Evolutionary conservation across 768 basidiomycete genomes (phyloP).

Genomic region (Hygrophorus pudorinus): DNA sequence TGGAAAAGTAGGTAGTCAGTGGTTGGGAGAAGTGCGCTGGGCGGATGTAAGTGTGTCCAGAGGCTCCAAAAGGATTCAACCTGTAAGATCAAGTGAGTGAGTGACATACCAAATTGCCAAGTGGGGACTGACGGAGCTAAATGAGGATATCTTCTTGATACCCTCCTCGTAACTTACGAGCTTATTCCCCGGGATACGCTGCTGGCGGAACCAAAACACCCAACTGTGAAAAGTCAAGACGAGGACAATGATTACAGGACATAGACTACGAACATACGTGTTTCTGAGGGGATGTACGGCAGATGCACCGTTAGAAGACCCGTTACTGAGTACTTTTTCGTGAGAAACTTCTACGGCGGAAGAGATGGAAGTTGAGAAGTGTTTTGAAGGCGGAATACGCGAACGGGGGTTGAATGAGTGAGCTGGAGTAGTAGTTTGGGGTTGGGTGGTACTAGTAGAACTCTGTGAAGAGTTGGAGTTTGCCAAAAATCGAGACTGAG

Average conservation of each 20-base stretch:
- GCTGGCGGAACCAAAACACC: conserved; percentile 90
- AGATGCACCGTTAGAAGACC: conserved; percentile 25
- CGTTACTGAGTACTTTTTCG: conserved; percentile 28
- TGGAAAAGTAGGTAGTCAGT: conserved; percentile 95
- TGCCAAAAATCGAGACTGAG: conserved; percentile 59
- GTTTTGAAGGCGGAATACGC: conserved; percentile 55
- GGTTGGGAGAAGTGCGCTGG: conserved; percentile 75
- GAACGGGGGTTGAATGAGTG: conserved; percentile 20
- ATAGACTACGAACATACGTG: conserved; percentile 71
- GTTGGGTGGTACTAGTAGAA: conserved; percentile 14
- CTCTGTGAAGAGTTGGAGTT: conserved; percentile 28
- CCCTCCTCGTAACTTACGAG: conserved; percentile 89
- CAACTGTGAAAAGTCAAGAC: conserved; percentile 40
- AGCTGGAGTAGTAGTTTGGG: conserved; percentile 15
- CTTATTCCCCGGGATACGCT: conserved; percentile 84
- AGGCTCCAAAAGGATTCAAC: conserved; percentile 95
- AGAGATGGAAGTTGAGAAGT: conserved; percentile 58
- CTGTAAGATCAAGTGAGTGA: conserved; percentile 23
- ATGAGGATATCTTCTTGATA: conserved; percentile 85
- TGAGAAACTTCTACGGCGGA: conserved; percentile 29
- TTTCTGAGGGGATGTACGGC: conserved; percentile 69
- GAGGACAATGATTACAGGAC: conserved; percentile 13
- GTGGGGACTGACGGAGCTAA: conserved; percentile 59
- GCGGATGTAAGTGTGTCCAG: conserved; percentile 83
- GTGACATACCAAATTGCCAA: background rate